Percentiles rank a stretch among this genome's conserved stretches.
Evolutionary conservation across 2,329 filamentous ascomycete species (phyloP).

Genomic region (Nigrospora sphaerica): DNA sequence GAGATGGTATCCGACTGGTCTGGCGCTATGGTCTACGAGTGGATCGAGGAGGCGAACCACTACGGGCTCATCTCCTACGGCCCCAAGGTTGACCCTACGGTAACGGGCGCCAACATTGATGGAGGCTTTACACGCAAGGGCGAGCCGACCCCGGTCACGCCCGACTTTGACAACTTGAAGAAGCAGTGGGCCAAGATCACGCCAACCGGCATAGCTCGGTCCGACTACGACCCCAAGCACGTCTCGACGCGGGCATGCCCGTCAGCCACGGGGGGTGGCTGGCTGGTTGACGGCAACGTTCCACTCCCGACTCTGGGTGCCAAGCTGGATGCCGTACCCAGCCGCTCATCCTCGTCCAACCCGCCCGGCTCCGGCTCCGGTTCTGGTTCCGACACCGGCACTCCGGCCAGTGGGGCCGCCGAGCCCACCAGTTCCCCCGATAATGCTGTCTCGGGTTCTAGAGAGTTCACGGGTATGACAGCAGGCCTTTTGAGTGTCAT

Average conservation of each 20-base stretch:
- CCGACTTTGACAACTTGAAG: constrained; percentile 75
- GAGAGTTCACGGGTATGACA: constrained; percentile 41
- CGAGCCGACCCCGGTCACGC: constrained; percentile 63
- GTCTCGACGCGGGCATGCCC: constrained; percentile 65
- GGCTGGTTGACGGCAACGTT: constrained; percentile 66
- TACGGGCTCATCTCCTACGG: constrained; percentile 67
- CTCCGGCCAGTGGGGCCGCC: not conserved
- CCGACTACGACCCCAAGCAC: constrained; percentile 55
- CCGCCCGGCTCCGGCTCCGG: constrained; percentile 24
- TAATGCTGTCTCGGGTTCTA: constrained; percentile 35
- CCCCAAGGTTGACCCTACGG: constrained; percentile 41
- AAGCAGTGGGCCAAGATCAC: constrained; percentile 66
- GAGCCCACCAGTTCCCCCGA: constrained; percentile 20
- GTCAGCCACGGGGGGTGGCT: constrained; percentile 57
- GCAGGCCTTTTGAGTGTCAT: constrained; percentile 42
- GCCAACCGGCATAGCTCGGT: constrained; percentile 60
- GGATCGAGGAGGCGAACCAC: constrained; percentile 58
- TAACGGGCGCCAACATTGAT: constrained; percentile 45
- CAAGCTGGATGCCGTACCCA: constrained; percentile 21
- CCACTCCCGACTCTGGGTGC: constrained; percentile 63
- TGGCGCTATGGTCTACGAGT: constrained; percentile 73
- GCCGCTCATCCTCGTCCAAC: constrained; percentile 17
- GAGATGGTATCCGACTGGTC: constrained; percentile 49
- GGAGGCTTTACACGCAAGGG: constrained; percentile 66
- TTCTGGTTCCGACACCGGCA: constrained; percentile 10